These are phyloP conservation scores for Venturia carpophila DNA, from an alignment of 2,329 filamentous ascomycete genomes.

Conservation along the genomic window DNA sequence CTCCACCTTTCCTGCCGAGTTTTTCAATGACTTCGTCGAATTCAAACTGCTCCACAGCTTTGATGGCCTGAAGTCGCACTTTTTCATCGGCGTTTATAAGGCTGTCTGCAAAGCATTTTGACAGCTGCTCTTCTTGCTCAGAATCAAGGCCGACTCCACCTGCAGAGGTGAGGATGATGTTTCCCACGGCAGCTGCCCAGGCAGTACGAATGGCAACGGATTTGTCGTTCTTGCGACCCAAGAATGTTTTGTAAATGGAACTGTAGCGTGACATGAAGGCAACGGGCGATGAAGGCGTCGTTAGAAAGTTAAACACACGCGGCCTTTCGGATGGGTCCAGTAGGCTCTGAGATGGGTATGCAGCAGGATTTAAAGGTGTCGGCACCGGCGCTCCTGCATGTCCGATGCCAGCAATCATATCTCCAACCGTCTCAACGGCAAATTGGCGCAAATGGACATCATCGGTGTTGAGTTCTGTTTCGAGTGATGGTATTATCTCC, in stretches of 20 bases:
- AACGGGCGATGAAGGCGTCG: constrained; percentile 76
- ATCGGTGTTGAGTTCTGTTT: constrained; percentile 85
- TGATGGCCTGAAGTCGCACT: constrained; percentile 82
- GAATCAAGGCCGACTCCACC: constrained; percentile 81
- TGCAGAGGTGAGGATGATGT: constrained; percentile 84
- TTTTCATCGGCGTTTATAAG: constrained; percentile 84
- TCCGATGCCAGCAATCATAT: constrained; percentile 89
- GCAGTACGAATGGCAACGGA: constrained; percentile 71
- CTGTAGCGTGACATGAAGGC: constrained; percentile 81
- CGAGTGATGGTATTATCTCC: constrained; percentile 78
- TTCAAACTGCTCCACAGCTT: constrained; percentile 70
- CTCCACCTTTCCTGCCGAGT: constrained; percentile 66
- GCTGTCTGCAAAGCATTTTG: constrained; percentile 69
- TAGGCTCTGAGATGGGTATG: constrained; percentile 70
- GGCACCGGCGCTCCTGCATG: constrained; percentile 75
- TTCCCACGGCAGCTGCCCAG: constrained; percentile 77
- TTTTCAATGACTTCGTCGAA: constrained; percentile 77
- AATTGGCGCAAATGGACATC: constrained; percentile 78
- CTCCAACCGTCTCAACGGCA: constrained; percentile 88
- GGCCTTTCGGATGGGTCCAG: constrained; percentile 24
- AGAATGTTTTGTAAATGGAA: constrained; percentile 71
- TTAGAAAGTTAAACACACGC: constrained; percentile 53
- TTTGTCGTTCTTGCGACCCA: constrained; percentile 81
- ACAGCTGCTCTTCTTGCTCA: constrained; percentile 68
- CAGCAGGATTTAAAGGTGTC: constrained; percentile 66